phyloP scores from a whole-genome alignment of 2,329 filamentous ascomycete genomes.

The Trichothecium roseum region DNA sequence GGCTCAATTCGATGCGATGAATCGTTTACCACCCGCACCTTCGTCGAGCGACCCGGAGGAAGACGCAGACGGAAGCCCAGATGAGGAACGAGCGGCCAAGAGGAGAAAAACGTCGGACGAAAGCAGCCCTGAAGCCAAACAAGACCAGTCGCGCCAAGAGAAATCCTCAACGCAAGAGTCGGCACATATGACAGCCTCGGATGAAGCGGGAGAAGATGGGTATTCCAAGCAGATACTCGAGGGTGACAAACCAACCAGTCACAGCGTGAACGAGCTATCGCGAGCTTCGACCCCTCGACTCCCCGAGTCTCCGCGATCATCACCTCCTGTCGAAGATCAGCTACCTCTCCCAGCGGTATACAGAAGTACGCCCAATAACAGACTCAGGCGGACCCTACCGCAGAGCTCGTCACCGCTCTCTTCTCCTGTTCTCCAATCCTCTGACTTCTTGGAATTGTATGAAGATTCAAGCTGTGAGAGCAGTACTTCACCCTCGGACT shows the following conservation, averaged over 20 bases:
- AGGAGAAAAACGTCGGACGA: conserved; percentile 20
- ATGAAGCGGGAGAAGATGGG: not conserved
- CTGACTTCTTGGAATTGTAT: conserved; percentile 40
- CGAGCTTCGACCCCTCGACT: conserved; percentile 1
- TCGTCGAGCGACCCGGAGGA: conserved; percentile 8
- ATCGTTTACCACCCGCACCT: conserved; percentile 12
- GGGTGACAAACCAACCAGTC: not conserved
- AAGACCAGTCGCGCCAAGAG: not conserved
- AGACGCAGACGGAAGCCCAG: conserved; percentile 7
- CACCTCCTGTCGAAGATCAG: conserved; percentile 21
- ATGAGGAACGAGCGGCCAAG: conserved; percentile 17
- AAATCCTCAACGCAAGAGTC: no score
- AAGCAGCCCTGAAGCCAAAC: conserved; percentile 2
- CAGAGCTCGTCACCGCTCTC: conserved; percentile 44
- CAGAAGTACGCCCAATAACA: conserved; percentile 8
- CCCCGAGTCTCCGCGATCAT: conserved; percentile 25
- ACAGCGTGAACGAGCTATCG: not conserved
- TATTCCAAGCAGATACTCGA: not conserved
- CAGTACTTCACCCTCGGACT: conserved; percentile 32
- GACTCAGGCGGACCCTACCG: conserved; percentile 1
- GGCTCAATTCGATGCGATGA: conserved; percentile 49
- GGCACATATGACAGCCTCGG: not conserved
- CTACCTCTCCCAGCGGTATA: conserved; percentile 11
- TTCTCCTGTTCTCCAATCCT: conserved; percentile 33
- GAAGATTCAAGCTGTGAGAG: conserved; percentile 22